Evolutionary conservation across 2,329 filamentous ascomycete species (phyloP), one percentile per base, ranked within the genome.

Genomic region (Fusarium sp.): DNA sequence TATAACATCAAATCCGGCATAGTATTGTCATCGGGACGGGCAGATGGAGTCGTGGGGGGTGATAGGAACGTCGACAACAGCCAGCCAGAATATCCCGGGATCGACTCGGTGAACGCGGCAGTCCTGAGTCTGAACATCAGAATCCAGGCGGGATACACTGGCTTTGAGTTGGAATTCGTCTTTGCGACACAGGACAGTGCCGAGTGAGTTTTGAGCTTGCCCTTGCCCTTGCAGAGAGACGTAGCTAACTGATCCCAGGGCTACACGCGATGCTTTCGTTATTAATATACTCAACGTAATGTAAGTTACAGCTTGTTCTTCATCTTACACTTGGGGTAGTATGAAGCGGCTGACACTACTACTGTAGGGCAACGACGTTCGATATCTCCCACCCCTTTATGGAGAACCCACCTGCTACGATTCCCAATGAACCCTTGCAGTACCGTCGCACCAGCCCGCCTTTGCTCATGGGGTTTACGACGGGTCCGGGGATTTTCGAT

Each of bases 371-470:
- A n/a, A n/a, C 45, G 29, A 29, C 11, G 5, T 29, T 50, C 9
- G 16, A 27, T 9, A 10, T 29, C 13, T 5, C 1, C 10, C 6
- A 29, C 2, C 8, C 16, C 5, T 27, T 50, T 10, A 29, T 50
- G 45, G 27, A 6, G 6, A 11, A 9, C 3, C 70, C 70, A 6
- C 3, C 63, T 3, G 63, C 14, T 22, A 75, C 2, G 1, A 69
- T 64, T 2, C 73, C 73, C 2, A 35, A 69, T 52, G 70, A 69
- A 11, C 18, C 67, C 9, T 72, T 66, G n/a, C 60, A 60, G 2
- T 74, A 75, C 14, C 18, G 57, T 2, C 35, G 62, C 8, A 74
- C 73, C 7, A 27, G 54, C 1, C 73, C 71, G 3, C 73, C 73
- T 14, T 4, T 72, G 2, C 34, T 65, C 16, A 50, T 47, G 14